Evolutionary conservation across 768 basidiomycete genomes (phyloP).

Genomic region (Lanmaoa pseudosensibilis): DNA sequence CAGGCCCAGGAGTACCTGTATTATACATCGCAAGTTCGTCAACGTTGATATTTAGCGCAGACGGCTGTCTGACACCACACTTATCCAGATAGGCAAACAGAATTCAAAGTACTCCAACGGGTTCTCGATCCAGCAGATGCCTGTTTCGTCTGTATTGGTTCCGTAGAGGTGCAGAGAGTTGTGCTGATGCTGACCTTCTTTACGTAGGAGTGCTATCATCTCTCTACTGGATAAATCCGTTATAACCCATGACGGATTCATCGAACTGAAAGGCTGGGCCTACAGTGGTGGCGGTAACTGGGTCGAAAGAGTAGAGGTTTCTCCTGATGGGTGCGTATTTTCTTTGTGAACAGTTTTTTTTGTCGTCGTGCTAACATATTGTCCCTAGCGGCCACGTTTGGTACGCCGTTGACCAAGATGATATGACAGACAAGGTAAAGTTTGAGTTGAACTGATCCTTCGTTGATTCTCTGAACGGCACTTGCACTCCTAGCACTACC

Average conservation of each 20-base stretch:
- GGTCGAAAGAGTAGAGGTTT: slow-evolving; percentile 57
- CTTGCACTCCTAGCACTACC: slow-evolving; percentile 44
- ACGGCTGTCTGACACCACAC: background rate
- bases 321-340: slow-evolving; percentile 18
- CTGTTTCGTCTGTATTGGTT: slow-evolving; percentile 46
- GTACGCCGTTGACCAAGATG: slow-evolving; percentile 16
- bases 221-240: slow-evolving; percentile 39
- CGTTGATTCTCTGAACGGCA: background rate
- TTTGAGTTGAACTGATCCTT: background rate
- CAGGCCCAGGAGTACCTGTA: slow-evolving; percentile 55
- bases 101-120: slow-evolving; percentile 53
- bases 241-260: slow-evolving; percentile 48
- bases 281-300: slow-evolving; percentile 52
- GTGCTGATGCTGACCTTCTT: background rate
- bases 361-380: background rate
- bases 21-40: slow-evolving; percentile 48
- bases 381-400: slow-evolving; percentile 13
- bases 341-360: background rate
- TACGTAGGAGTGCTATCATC: slow-evolving; percentile 16
- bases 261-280: slow-evolving; percentile 45
- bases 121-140: slow-evolving; percentile 59
- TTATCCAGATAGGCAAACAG: slow-evolving; percentile 40
- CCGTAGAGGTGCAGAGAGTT: background rate
- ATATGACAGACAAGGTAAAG: slow-evolving; percentile 18
- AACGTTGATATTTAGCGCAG: background rate